phyloP scores from a whole-genome alignment of 2,329 filamentous ascomycete species.

The Colletotrichum sp. region DNA sequence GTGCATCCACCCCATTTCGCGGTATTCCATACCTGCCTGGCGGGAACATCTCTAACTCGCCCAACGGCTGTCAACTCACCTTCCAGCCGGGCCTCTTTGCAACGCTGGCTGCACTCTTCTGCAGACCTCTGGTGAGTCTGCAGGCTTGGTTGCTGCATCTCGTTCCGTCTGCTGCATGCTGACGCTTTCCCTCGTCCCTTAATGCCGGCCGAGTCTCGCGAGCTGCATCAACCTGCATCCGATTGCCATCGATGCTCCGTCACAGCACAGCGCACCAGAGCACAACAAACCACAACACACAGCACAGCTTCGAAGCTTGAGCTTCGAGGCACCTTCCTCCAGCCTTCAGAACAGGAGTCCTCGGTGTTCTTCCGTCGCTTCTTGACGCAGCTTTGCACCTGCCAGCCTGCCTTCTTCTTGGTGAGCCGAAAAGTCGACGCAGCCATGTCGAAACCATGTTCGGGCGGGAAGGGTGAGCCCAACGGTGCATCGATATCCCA shows the following conservation, averaged over 20 bases:
- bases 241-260: background rate
- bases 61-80: background rate
- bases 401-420: background rate
- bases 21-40: background rate
- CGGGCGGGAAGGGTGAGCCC: background rate
- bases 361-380: slow-evolving; percentile 5
- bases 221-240: slow-evolving; percentile 5
- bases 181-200: background rate
- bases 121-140: background rate
- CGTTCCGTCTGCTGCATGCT: slow-evolving; percentile 6
- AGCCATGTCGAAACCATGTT: background rate
- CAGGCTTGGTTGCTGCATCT: background rate
- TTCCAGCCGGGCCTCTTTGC: background rate
- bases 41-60: background rate
- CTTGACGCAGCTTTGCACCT: background rate
- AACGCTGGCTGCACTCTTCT: background rate
- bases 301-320: background rate
- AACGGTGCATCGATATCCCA: background rate
- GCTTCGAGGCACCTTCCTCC: background rate
- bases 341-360: background rate
- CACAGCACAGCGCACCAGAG: background rate
- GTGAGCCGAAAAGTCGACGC: background rate
- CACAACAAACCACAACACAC: background rate
- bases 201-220: slow-evolving; percentile 1
- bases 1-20: background rate